phyloP scores from a whole-genome alignment of 495 filamentous ascomycete genomes.

The Podospora comata region DNA sequence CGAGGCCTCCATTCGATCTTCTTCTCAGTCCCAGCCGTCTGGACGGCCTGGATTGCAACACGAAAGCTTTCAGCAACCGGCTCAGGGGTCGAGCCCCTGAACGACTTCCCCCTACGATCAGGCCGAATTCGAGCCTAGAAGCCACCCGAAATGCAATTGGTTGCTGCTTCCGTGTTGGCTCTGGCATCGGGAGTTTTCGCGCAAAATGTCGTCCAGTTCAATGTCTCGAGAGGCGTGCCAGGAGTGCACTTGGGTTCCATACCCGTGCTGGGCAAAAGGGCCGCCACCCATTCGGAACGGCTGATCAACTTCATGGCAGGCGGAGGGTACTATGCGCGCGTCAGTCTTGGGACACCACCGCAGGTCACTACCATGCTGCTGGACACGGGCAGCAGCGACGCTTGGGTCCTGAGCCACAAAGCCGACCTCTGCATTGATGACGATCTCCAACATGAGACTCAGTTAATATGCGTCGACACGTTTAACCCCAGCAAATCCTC shows the following conservation, averaged over 20 bases:
- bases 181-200: slow-evolving; percentile 23
- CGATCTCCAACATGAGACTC: slow-evolving; percentile 34
- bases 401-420: slow-evolving; percentile 60
- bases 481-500: slow-evolving; percentile 61
- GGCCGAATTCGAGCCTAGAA: neutral
- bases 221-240: slow-evolving; percentile 25
- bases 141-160: slow-evolving; percentile 22
- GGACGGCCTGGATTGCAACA: slow-evolving; percentile 4
- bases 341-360: slow-evolving; percentile 66
- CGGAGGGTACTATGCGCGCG: slow-evolving; percentile 61
- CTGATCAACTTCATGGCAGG: slow-evolving; percentile 48
- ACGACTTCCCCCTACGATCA: neutral
- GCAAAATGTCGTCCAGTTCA: slow-evolving; percentile 33
- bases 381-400: slow-evolving; percentile 84
- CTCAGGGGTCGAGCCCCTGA: neutral
- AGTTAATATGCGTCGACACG: slow-evolving; percentile 32
- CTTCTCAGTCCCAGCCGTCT: slow-evolving; percentile 1
- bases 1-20: neutral
- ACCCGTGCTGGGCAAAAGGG: slow-evolving; percentile 18
- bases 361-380: slow-evolving; percentile 56
- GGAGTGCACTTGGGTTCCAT: slow-evolving; percentile 19
- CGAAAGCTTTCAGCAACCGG: slow-evolving; percentile 3
- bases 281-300: slow-evolving; percentile 35
- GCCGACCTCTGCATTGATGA: slow-evolving; percentile 44
- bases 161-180: slow-evolving; percentile 17